Base-by-base conservation (phyloP, 192 early-diverging fungal species). In the Mortierella alpina region DNA sequence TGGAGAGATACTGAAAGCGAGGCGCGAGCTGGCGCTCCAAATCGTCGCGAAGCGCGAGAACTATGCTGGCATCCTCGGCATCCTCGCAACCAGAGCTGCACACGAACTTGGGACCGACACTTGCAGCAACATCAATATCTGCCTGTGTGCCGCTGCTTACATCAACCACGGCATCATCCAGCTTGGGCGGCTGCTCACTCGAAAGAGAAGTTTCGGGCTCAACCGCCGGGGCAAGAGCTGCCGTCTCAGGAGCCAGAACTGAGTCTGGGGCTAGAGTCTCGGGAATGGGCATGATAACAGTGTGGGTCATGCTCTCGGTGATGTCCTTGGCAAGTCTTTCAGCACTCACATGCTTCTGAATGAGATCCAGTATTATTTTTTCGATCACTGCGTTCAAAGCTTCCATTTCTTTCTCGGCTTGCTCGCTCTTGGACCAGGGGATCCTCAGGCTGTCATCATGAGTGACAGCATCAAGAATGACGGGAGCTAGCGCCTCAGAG, bases 1-100 rank as follows among this genome's bases (percentile, higher is more conserved):
- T 49, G 56, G 62, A 79, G 44, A 79, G 67, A 50, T 66, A 22
- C 6, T 55, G 63, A 31, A 71, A 46, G 10, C 57, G 63, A 18
- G 63, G 51, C 40, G 51, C 15, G 20, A 79, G 39, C 31, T 72
- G 50, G 0, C 63, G 66, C 59, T 79, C 64, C 45, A 79, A 69
- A n/a, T 67, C 61, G 23, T 41, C 53, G 20, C 69, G 76, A 7
- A 72, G 63, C 22, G 6, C 48, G 46, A 79, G 50, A 9, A 79
- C 69, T 6, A 22, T 60, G 20, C 57, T 61, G 64, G 69, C 70
- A 56, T 72, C 70, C 13, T 72, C 15, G 4, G 42, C 23, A 49
- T 72, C 60, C 50, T 80, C 68, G 77, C 77, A 80, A 15, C 77
- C 77, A 58, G 65, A 57, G 66, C 59, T 80, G 70, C 70, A 80